These are phyloP conservation scores for Botryotinia globosa DNA, from an alignment of 2,329 filamentous ascomycete species.

Conservation along the genomic window DNA sequence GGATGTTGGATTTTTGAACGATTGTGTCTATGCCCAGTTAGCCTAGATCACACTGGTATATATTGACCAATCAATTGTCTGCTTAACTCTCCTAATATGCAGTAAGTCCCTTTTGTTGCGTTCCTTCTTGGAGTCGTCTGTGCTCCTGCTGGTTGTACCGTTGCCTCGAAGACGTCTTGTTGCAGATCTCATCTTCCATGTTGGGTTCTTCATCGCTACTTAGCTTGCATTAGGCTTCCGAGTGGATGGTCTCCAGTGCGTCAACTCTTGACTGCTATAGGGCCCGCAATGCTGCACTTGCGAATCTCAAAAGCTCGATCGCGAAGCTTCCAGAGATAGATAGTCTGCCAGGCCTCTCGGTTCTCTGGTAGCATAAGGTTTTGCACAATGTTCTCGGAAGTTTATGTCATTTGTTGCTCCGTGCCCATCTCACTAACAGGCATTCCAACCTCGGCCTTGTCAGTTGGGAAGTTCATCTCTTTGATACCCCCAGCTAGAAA, in stretches of 20 bases:
- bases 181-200: background rate
- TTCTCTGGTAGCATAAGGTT: background rate
- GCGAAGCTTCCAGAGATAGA: background rate
- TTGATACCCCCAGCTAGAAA: background rate
- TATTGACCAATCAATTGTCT: background rate
- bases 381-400: background rate
- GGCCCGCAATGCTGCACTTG: background rate
- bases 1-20: background rate
- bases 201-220: background rate
- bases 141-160: background rate
- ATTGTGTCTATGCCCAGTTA: too few species aligned
- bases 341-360: background rate
- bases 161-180: background rate
- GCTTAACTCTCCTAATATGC: background rate
- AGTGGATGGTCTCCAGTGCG: background rate
- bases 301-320: background rate
- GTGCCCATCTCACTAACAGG: background rate
- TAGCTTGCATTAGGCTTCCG: too few species aligned
- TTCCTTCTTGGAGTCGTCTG: background rate
- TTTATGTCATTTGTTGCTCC: background rate
- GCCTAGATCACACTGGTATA: background rate
- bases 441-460: background rate
- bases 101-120: background rate
- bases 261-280: background rate
- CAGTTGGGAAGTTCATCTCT: background rate